A percentile compares a stretch with the other conserved stretches of the same genome.
Conservation (phyloP, 257 asterid species). For the Solanum ossicruentum region DNA sequence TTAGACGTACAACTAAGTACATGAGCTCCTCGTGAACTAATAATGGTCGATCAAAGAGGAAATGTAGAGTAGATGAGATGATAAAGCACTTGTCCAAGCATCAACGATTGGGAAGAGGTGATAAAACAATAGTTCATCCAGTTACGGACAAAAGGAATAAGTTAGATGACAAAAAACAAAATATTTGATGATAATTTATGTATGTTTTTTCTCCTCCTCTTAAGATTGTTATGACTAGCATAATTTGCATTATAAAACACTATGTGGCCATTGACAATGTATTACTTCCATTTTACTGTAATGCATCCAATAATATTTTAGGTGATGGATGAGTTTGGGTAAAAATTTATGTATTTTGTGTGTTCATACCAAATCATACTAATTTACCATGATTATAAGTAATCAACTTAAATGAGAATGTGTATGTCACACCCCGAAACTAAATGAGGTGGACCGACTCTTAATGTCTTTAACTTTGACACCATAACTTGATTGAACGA, state of each 20-base stretch:
- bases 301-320: background rate
- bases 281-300: background rate
- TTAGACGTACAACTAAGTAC: background rate
- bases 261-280: background rate
- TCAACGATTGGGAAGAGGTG: background rate
- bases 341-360: background rate
- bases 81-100: background rate
- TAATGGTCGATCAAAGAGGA: background rate
- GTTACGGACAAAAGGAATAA: background rate
- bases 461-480: background rate
- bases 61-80: background rate
- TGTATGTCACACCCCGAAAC: background rate
- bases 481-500: background rate
- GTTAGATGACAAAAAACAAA: background rate
- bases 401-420: background rate
- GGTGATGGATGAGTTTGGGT: background rate
- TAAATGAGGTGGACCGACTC: background rate
- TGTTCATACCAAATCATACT: background rate
- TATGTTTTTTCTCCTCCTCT: background rate
- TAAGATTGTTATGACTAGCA: background rate
- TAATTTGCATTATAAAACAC: background rate
- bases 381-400: background rate
- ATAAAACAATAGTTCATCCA: background rate
- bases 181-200: background rate
- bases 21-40: background rate